Conservation (phyloP, 192 early-diverging fungal genomes). For the Backusella tuberculispora region DNA sequence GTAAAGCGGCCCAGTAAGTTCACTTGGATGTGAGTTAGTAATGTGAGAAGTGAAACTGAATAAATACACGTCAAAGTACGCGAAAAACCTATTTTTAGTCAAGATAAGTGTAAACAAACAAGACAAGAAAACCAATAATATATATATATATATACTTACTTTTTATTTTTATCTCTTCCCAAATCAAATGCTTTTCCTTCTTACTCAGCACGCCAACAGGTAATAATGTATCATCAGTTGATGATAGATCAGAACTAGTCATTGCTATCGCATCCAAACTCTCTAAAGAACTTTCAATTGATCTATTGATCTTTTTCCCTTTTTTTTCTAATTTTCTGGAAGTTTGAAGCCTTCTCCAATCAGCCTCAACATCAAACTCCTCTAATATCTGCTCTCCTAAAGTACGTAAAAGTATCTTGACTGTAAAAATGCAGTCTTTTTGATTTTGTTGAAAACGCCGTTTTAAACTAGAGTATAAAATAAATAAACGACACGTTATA, state of each 20-base stretch:
- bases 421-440: conserved; percentile 88
- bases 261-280: background rate
- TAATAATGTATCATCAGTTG: background rate
- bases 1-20: conserved; percentile 91
- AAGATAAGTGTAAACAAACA: background rate
- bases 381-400: conserved; percentile 78
- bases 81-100: conserved; percentile 65
- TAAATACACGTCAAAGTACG: conserved; percentile 86
- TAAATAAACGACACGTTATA: background rate
- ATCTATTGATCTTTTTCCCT: conserved; percentile 21
- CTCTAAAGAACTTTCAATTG: conserved; percentile 9
- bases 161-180: conserved; percentile 89
- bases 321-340: conserved; percentile 38
- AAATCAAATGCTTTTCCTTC: conserved; percentile 73
- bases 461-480: conserved; percentile 63
- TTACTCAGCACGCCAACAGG: conserved; percentile 31
- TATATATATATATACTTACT: conserved; percentile 49
- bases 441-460: conserved; percentile 95
- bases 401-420: conserved; percentile 78
- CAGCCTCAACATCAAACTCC: conserved; percentile 80
- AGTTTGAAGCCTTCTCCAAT: conserved; percentile 67
- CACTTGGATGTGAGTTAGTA: conserved; percentile 86
- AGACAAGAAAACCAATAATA: background rate
- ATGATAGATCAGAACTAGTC: background rate
- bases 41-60: conserved; percentile 79